A percentile compares a stretch with the other conserved stretches of the same genome.
Evolutionary conservation across 1,139 yeast genomes (phyloP).

Genomic region (Saccharomyces hybrid): DNA sequence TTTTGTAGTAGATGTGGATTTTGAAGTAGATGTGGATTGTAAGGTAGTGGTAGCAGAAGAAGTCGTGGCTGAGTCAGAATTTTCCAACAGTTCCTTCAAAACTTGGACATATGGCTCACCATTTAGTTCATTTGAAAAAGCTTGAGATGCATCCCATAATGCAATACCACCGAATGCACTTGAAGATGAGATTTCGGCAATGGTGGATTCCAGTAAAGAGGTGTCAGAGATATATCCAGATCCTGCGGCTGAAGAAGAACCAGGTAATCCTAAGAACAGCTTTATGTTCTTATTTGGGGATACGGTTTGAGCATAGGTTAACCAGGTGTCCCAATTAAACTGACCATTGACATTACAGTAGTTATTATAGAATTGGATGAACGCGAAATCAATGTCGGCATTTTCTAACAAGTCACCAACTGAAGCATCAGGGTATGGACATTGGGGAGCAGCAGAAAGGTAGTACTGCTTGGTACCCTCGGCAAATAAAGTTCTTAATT

Average conservation of each 20-base stretch:
- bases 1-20: neutral
- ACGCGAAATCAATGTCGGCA: slow-evolving; percentile 73
- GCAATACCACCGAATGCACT: slow-evolving; percentile 72
- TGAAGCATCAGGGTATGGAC: slow-evolving; percentile 84
- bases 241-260: slow-evolving; percentile 59
- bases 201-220: slow-evolving; percentile 34
- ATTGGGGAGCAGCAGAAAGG: slow-evolving; percentile 91
- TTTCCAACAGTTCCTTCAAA: slow-evolving; percentile 28
- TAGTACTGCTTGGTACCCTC: slow-evolving; percentile 59
- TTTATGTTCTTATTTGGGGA: slow-evolving; percentile 65
- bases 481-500: slow-evolving; percentile 51
- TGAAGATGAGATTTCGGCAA: slow-evolving; percentile 37
- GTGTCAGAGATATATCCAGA: slow-evolving; percentile 53
- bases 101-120: slow-evolving; percentile 36
- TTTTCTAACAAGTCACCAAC: slow-evolving; percentile 59
- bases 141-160: slow-evolving; percentile 90
- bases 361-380: slow-evolving; percentile 90
- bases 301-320: slow-evolving; percentile 48
- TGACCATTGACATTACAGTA: slow-evolving; percentile 53
- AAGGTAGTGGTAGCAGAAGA: slow-evolving; percentile 16
- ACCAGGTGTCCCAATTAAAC: slow-evolving; percentile 89
- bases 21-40: slow-evolving; percentile 1
- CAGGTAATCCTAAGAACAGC: slow-evolving; percentile 69
- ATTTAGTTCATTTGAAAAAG: slow-evolving; percentile 44
- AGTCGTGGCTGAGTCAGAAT: slow-evolving; percentile 19